phyloP scores from a whole-genome alignment of 768 basidiomycete genomes.

The Pleurotus cornucopiae region DNA sequence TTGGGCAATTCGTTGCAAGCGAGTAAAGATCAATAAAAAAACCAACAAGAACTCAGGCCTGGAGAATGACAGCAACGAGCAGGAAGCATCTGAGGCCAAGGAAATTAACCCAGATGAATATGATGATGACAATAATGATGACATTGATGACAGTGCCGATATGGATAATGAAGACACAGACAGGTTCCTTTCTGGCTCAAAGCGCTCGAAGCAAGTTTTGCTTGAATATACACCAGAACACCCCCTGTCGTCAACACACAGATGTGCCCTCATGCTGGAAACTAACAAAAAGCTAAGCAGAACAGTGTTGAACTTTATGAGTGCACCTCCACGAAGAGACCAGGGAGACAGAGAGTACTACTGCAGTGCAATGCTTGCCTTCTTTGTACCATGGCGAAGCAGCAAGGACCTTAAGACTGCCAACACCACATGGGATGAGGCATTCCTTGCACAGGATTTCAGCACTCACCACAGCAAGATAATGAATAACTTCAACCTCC shows the following conservation, averaged over 20 bases:
- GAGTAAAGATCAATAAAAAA: slow-evolving; percentile 7
- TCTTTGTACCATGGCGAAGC: slow-evolving; percentile 26
- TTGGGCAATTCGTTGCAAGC: slow-evolving; percentile 16
- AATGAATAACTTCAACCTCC: slow-evolving; percentile 26
- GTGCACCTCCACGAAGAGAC: slow-evolving; percentile 24
- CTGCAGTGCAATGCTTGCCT: slow-evolving; percentile 24
- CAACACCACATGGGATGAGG: slow-evolving; percentile 20
- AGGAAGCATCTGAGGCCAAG: too few species aligned
- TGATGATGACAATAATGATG: background rate
- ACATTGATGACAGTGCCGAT: background rate
- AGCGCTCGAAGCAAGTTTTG: background rate
- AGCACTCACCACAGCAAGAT: slow-evolving; percentile 9
- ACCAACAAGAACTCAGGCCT: background rate
- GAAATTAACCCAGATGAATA: slow-evolving; percentile 7
- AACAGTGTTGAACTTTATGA: slow-evolving; percentile 24
- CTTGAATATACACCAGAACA: background rate
- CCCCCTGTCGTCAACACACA: slow-evolving; percentile 5
- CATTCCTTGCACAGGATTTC: slow-evolving; percentile 17
- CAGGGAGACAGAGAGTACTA: slow-evolving; percentile 25
- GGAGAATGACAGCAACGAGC: background rate
- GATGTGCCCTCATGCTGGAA: background rate
- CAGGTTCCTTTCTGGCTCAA: background rate
- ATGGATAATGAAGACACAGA: background rate
- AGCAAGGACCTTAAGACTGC: slow-evolving; percentile 17
- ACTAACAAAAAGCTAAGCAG: background rate